Evolutionary conservation across 768 basidiomycete species (phyloP).

Genomic region (Mycena kentingensis): DNA sequence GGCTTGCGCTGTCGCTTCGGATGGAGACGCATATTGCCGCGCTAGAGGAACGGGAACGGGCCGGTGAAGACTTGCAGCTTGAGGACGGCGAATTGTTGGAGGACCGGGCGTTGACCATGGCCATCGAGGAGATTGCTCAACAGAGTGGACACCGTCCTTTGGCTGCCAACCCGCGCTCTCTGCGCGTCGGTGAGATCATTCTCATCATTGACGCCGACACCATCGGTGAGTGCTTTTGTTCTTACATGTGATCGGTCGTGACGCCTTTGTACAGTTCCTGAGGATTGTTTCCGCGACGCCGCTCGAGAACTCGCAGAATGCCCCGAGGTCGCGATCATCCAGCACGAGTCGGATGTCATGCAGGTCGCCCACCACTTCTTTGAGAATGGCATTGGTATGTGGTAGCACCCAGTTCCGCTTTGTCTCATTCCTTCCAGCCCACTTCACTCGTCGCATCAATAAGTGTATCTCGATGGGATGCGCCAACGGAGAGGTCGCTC

Average conservation of each 20-base stretch:
- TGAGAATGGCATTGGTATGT: constrained; percentile 87
- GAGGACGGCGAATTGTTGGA: constrained; percentile 53
- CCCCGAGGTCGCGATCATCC: constrained; percentile 85
- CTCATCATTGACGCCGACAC: constrained; percentile 84
- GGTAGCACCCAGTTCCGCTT: no score
- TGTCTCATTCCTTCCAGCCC: no score
- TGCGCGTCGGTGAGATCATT: constrained; percentile 79
- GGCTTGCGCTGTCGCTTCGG: constrained; percentile 64
- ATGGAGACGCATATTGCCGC: constrained; percentile 54
- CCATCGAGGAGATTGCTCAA: constrained; percentile 70
- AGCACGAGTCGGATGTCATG: constrained; percentile 91
- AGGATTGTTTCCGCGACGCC: constrained; percentile 90
- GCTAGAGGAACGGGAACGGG: constrained; percentile 45
- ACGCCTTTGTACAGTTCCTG: constrained; percentile 2
- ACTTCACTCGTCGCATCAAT: constrained; percentile 88
- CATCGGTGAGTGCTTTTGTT: constrained; percentile 49
- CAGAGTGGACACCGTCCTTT: constrained; percentile 66
- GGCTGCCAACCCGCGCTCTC: constrained; percentile 72
- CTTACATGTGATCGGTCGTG: neutral
- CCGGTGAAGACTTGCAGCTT: constrained; percentile 33
- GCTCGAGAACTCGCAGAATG: constrained; percentile 82
- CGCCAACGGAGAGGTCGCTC: constrained; percentile 80
- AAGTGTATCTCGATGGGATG: constrained; percentile 77
- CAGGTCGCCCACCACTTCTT: constrained; percentile 89
- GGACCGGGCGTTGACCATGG: constrained; percentile 71